A percentile compares a stretch with the other conserved stretches of the same genome.
These are phyloP conservation scores for Pichia terricola DNA, from an alignment of 1,139 yeast genomes.

Conservation along the genomic window DNA sequence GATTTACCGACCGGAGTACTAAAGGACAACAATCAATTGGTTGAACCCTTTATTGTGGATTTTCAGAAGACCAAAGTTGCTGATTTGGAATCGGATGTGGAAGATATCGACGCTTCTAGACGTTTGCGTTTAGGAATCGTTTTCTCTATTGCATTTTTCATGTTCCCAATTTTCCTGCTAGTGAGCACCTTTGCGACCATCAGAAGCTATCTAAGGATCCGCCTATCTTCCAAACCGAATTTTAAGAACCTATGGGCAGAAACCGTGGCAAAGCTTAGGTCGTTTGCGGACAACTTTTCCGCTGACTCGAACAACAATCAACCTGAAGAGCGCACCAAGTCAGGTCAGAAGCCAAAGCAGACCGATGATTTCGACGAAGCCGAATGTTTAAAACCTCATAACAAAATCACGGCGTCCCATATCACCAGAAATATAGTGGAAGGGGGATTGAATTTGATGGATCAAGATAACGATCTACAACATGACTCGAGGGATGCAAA, in stretches of 20 bases:
- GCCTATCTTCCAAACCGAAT: constrained; percentile 14
- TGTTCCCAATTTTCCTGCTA: constrained; percentile 44
- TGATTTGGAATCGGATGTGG: not conserved
- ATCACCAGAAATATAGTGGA: constrained; percentile 25
- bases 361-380: constrained; percentile 5
- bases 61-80: constrained; percentile 21
- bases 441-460: constrained; percentile 15
- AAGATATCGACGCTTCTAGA: not conserved
- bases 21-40: constrained; percentile 24
- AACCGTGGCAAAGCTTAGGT: no score
- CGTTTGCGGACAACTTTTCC: no score
- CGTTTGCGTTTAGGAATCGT: no score
- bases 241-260: constrained; percentile 14
- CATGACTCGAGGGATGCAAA: constrained; percentile 7
- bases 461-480: constrained; percentile 3
- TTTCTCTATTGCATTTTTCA: constrained; percentile 18
- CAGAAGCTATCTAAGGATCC: constrained; percentile 20
- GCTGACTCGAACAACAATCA: not conserved
- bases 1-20: constrained; percentile 22
- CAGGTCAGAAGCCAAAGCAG: not conserved
- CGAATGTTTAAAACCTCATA: not conserved
- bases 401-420: constrained; percentile 18
- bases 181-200: constrained; percentile 31
- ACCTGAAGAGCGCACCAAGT: not conserved
- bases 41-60: constrained; percentile 50